Evolutionary conservation across 1,284 basidiomycete species (phyloP).

Genomic region (Rugiboletus extremiorientalis): DNA sequence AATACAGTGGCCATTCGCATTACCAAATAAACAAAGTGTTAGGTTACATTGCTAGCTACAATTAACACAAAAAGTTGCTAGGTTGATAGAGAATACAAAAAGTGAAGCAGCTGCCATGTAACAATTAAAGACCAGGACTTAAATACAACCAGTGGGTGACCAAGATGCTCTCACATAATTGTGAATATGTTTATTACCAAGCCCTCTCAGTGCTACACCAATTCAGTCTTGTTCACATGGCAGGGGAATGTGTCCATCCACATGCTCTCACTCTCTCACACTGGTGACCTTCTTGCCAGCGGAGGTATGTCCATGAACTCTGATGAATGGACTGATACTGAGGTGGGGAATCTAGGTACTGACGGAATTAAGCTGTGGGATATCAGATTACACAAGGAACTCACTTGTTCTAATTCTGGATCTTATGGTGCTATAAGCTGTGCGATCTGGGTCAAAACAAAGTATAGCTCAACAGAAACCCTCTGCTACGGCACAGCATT

Average conservation of each 20-base stretch:
- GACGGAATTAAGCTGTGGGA: not conserved
- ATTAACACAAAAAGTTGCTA: not conserved
- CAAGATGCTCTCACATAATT: not conserved
- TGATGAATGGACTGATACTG: not conserved
- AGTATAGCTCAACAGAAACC: not conserved
- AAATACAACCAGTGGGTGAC: not conserved
- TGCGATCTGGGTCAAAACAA: not conserved
- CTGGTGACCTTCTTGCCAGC: not conserved
- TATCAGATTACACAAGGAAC: not conserved
- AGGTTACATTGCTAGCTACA: not conserved
- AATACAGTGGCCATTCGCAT: not conserved
- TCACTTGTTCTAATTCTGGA: not conserved
- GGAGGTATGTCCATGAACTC: not conserved
- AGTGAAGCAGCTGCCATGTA: not conserved
- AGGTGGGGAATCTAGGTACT: not conserved
- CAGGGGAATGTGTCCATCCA: not conserved
- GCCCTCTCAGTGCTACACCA: not conserved
- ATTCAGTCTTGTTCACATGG: not conserved
- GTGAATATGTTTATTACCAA: not conserved
- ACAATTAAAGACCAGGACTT: not conserved
- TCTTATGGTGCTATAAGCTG: conserved; percentile 2
- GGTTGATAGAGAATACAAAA: not conserved
- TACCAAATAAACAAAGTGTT: not conserved
- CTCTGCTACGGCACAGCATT: conserved; percentile 9
- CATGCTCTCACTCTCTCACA: not conserved